phyloP scores from a whole-genome alignment of 139 green algal species.

The Nannochloris sp. region DNA sequence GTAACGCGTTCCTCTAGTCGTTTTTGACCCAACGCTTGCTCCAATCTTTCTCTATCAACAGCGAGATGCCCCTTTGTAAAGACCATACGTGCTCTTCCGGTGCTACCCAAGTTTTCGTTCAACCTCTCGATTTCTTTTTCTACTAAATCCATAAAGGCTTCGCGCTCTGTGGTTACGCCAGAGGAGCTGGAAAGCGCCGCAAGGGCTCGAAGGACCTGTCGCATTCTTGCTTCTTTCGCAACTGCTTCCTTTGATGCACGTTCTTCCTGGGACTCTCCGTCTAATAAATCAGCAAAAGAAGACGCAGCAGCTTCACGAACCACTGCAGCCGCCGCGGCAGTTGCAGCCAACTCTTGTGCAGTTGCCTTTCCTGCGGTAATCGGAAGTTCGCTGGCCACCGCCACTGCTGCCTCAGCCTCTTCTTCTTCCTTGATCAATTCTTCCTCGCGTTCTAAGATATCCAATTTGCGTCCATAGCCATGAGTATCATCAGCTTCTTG shows the following conservation, averaged over 20 bases:
- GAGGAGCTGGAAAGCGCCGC: slow-evolving; percentile 34
- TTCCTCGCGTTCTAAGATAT: slow-evolving; percentile 78
- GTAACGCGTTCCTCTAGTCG: slow-evolving; percentile 55
- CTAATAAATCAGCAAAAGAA: slow-evolving; percentile 28
- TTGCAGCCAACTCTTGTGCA: slow-evolving; percentile 30
- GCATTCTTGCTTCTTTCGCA: slow-evolving; percentile 46
- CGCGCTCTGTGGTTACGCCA: slow-evolving; percentile 66
- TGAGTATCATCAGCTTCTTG: slow-evolving; percentile 20
- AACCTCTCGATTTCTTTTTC: slow-evolving; percentile 60
- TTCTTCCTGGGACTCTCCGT: slow-evolving; percentile 49
- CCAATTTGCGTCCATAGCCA: slow-evolving; percentile 57
- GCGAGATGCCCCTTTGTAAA: slow-evolving; percentile 26
- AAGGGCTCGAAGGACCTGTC: slow-evolving; percentile 41
- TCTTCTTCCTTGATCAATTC: slow-evolving; percentile 71
- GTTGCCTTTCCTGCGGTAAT: slow-evolving; percentile 18
- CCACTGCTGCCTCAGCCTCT: slow-evolving; percentile 6
- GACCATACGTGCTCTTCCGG: slow-evolving; percentile 37
- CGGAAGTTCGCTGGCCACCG: slow-evolving; percentile 12
- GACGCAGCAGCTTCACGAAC: slow-evolving; percentile 41
- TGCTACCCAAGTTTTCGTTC: slow-evolving; percentile 26
- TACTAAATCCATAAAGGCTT: slow-evolving; percentile 79
- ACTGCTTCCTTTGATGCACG: slow-evolving; percentile 28
- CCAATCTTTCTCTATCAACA: slow-evolving; percentile 22
- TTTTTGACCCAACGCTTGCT: slow-evolving; percentile 37
- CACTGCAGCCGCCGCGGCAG: slow-evolving; percentile 36